Conservation (phyloP, 257 asterid species). For the Lycium barbarum region DNA sequence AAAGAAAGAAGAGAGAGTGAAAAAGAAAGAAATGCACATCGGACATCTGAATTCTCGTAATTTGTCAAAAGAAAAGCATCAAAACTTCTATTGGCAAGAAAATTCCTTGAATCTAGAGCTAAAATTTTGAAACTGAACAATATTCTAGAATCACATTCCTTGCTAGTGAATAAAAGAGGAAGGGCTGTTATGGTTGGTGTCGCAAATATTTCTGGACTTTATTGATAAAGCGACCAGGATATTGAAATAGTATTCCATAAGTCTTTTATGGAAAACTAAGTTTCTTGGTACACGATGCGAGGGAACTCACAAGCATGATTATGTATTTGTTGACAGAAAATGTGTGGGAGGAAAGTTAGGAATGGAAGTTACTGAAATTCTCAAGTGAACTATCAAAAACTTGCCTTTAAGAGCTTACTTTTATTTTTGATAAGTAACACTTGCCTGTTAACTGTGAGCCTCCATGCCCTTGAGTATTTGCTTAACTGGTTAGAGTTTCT, state of each 20-base stretch:
- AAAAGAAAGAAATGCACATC: neutral
- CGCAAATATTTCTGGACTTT: neutral
- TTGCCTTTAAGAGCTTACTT: neutral
- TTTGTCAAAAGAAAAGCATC: neutral
- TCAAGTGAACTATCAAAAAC: neutral
- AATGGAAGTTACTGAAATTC: neutral
- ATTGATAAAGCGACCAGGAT: neutral
- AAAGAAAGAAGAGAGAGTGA: too few relatives aligned
- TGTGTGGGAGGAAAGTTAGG: neutral
- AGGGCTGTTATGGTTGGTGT: neutral
- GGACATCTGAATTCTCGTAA: neutral
- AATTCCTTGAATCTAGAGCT: neutral
- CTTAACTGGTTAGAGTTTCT: neutral
- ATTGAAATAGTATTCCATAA: neutral
- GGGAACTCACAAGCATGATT: conserved; percentile 3
- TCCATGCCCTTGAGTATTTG: conserved; percentile 6
- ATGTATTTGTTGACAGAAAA: neutral
- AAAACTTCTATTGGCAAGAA: neutral
- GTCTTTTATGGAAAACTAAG: neutral
- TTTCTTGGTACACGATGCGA: neutral
- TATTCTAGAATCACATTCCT: neutral
- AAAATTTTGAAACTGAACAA: neutral
- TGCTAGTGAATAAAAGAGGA: neutral
- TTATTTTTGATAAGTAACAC: neutral
- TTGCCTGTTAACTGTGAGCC: neutral